These are phyloP conservation scores for Tetrahymena borealis DNA, from an alignment of 73 alveolate species.

Conservation along the genomic window DNA sequence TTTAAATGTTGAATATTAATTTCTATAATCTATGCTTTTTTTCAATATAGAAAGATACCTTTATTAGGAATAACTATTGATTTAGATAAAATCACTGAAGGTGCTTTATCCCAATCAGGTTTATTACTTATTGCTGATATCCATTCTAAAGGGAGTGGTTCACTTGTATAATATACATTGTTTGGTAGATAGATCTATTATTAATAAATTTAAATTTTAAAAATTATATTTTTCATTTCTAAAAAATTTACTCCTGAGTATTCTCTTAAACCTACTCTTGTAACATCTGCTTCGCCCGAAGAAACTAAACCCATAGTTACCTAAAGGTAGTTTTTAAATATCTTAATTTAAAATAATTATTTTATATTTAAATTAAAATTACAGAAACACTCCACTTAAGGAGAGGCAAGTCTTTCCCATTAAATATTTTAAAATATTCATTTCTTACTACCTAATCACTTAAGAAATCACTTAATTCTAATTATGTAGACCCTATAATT, in stretches of 20 bases:
- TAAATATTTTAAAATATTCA: conserved; percentile 14
- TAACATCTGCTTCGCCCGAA: not conserved
- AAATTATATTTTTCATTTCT: not conserved
- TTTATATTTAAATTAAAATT: no score
- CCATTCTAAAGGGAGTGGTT: conserved; percentile 43
- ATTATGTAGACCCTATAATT: conserved; percentile 1
- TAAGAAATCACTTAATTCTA: conserved; percentile 19
- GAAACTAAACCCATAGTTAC: not conserved
- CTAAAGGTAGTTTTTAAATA: not conserved
- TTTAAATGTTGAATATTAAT: no score
- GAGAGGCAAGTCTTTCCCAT: not conserved
- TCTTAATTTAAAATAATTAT: not conserved
- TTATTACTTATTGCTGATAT: not conserved
- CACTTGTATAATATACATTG: conserved; percentile 23
- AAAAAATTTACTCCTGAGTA: not conserved
- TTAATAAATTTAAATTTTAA: not conserved
- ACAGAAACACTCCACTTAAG: not conserved
- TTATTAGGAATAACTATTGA: not conserved
- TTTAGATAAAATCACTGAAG: not conserved
- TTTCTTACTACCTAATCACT: conserved; percentile 3
- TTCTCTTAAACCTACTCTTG: conserved; percentile 15
- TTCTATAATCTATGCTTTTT: no score
- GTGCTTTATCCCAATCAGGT: not conserved
- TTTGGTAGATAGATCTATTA: conserved; percentile 5
- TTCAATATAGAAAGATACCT: no score